Percentiles rank a stretch among this genome's conserved stretches.
These are phyloP conservation scores for Schrenkiella parvula DNA, from an alignment of 345 rosid species.

Conservation along the genomic window DNA sequence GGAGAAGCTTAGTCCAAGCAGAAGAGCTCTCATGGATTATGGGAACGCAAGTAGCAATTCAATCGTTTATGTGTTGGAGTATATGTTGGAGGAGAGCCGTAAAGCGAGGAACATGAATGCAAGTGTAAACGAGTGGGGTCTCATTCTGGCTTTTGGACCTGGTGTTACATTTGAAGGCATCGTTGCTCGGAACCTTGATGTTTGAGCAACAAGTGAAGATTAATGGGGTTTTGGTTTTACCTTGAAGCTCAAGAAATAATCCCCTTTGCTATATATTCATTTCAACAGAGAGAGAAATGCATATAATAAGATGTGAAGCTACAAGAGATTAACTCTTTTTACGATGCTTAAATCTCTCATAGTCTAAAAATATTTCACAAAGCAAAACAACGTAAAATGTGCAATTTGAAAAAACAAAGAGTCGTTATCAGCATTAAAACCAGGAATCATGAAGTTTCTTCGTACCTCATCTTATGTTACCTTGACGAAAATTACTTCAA, in stretches of 20 bases:
- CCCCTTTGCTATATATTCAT: neutral
- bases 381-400: constrained; percentile 9
- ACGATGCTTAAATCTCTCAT: constrained; percentile 8
- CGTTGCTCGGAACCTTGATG: constrained; percentile 73
- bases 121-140: constrained; percentile 57
- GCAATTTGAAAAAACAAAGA: constrained; percentile 1
- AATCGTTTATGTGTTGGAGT: constrained; percentile 84
- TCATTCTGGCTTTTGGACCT: constrained; percentile 92
- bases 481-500: constrained; percentile 2
- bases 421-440: constrained; percentile 9
- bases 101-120: constrained; percentile 33
- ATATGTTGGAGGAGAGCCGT: constrained; percentile 76
- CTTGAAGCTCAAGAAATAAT: constrained; percentile 26
- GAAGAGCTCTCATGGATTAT: constrained; percentile 85
- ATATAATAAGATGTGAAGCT: constrained; percentile 19
- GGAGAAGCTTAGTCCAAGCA: constrained; percentile 71
- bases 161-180: constrained; percentile 98
- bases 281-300: neutral
- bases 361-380: constrained; percentile 23
- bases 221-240: neutral
- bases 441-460: constrained; percentile 16
- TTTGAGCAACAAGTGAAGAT: constrained; percentile 10
- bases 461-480: neutral
- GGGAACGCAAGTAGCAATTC: constrained; percentile 97
- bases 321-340: neutral